Conservation (phyloP, 768 basidiomycete species). For the Gyrodon lividus region DNA sequence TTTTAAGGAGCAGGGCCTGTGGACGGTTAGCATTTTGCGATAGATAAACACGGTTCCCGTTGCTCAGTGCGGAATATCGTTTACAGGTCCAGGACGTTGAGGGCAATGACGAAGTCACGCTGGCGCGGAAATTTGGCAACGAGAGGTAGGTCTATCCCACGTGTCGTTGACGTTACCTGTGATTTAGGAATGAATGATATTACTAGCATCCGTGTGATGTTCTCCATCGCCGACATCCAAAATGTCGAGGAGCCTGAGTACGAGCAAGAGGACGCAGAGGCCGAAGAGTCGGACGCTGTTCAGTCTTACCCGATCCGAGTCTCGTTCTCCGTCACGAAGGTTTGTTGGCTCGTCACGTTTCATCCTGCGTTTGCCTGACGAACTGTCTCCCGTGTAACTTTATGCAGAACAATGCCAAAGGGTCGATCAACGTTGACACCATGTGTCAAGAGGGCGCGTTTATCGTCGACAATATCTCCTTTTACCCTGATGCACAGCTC, state of each 20-base stretch:
- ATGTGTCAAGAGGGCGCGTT: constrained; percentile 78
- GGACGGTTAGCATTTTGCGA: constrained; percentile 53
- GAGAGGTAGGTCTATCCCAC: constrained; percentile 62
- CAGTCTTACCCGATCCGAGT: constrained; percentile 71
- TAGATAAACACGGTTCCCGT: neutral
- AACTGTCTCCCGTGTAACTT: neutral
- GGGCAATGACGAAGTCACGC: constrained; percentile 78
- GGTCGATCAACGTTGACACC: constrained; percentile 78
- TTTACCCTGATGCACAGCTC: constrained; percentile 69
- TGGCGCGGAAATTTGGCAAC: constrained; percentile 85
- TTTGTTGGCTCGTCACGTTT: constrained; percentile 18
- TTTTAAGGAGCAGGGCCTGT: constrained; percentile 73
- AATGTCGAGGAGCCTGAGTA: constrained; percentile 38
- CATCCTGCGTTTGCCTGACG: neutral
- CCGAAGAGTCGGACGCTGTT: constrained; percentile 26
- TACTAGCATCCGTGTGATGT: constrained; percentile 79
- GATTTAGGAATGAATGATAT: neutral
- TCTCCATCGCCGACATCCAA: constrained; percentile 90
- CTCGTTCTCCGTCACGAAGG: constrained; percentile 86
- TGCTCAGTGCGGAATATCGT: neutral
- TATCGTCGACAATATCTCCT: constrained; percentile 86
- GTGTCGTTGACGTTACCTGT: neutral
- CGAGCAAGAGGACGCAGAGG: constrained; percentile 37
- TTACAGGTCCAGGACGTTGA: constrained; percentile 63
- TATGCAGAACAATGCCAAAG: constrained; percentile 47